Evolutionary conservation across 257 asterid genomes (phyloP), one percentile per base, ranked within the genome.

Genomic region (Apocynum venetum): DNA sequence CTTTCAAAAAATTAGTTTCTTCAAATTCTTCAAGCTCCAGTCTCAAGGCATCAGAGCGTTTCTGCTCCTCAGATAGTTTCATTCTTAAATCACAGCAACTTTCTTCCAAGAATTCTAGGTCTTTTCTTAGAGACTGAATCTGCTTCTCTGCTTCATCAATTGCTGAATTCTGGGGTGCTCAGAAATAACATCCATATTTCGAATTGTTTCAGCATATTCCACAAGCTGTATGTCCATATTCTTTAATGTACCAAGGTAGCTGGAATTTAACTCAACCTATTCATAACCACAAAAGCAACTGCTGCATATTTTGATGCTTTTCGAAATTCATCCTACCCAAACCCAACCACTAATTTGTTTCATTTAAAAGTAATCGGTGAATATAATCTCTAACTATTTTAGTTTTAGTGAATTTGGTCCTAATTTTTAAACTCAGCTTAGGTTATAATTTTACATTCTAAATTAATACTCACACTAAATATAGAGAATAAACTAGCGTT

Each of bases 211-310:
- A 73, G 82, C 76, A 66, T 81, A 82, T 80, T 87, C 89, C 74
- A 63, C 66, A 74, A 85, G 82, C 84, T 83, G 88, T 43, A 79
- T 64, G 6, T 85, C 87, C 87, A 89, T 86, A 56, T 83, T 79
- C 76, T 73, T 80, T 72, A 88, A 76, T 51, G 80, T 84, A 72
- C 82, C 92, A 70, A 79, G 81, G 83, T 79, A 72, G 73, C 76
- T 74, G 64, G 88, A 84, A 72, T 91, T 91, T 80, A 85, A 68
- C 84, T 92, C 97, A 93, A 83, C 89, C 96, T 74, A 82, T 89
- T 91, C 76, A 93, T 91, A 61, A 90, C 83, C 82, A 96, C 86
- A 43, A 93, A 84, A 66, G 97, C 95, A 75, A 91, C 96, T 59
- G 91, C 82, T 72, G 99, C 96, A 90, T 95, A 91, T 82, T 85